Percentiles rank a stretch among this genome's conserved stretches.
These are phyloP conservation scores for Komagataea norvegica DNA, from an alignment of 1,139 yeast genomes.

Conservation along the genomic window DNA sequence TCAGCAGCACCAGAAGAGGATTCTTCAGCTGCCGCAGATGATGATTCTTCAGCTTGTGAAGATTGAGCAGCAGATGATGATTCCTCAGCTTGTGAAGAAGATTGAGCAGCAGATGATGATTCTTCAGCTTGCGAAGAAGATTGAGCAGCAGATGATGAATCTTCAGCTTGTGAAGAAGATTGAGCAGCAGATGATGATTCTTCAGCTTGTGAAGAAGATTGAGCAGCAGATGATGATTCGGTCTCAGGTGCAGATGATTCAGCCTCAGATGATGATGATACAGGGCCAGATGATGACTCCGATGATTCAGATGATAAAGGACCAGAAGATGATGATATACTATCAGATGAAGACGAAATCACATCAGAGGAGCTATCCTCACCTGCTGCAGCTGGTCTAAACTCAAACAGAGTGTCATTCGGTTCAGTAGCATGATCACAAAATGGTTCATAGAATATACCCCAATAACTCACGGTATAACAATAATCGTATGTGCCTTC, in stretches of 20 bases:
- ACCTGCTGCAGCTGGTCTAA: too few species aligned
- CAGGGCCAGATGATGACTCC: too few species aligned
- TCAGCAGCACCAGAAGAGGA: not conserved
- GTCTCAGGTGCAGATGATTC: too few species aligned
- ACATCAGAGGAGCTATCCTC: too few species aligned
- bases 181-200: not conserved
- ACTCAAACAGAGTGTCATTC: slow-evolving; percentile 16
- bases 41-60: not conserved
- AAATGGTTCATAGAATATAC: slow-evolving; percentile 2
- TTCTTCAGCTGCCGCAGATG: not conserved
- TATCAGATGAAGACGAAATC: too few species aligned
- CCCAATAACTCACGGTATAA: slow-evolving; percentile 3
- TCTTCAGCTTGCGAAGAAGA: too few species aligned
- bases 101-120: not conserved
- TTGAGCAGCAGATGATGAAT: not conserved
- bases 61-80: not conserved
- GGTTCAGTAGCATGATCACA: slow-evolving; percentile 16
- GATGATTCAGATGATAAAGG: too few species aligned
- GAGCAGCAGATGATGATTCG: not conserved
- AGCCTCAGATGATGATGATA: too few species aligned
- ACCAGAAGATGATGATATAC: too few species aligned
- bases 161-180: not conserved
- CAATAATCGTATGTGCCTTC: slow-evolving; percentile 10
- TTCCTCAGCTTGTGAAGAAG: not conserved
- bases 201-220: too few species aligned